A percentile compares a stretch with the other conserved stretches of the same genome.
Evolutionary conservation across 164 flowering plant species (phyloP).

Genomic region (Kalanchoe fedtschenkoi): DNA sequence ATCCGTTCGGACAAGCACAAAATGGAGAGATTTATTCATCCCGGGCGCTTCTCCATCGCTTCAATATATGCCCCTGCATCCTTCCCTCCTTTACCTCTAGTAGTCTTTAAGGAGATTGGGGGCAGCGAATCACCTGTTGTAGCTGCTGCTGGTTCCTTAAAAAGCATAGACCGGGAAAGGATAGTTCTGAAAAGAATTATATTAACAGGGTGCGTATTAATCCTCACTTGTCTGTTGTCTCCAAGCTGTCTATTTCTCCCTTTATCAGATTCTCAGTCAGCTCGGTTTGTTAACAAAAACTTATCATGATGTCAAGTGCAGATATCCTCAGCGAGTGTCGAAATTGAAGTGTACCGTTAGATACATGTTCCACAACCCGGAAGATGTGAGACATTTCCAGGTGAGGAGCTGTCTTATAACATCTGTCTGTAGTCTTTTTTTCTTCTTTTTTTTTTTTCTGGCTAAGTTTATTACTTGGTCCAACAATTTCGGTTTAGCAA

Average conservation of each 20-base stretch:
- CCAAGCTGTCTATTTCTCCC: no score
- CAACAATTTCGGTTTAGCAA: neutral
- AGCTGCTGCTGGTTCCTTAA: slow-evolving; percentile 88
- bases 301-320: slow-evolving; percentile 26
- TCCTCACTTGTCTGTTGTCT: neutral
- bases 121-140: slow-evolving; percentile 39
- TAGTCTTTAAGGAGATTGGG: slow-evolving; percentile 46
- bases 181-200: slow-evolving; percentile 79
- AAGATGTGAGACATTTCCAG: slow-evolving; percentile 96
- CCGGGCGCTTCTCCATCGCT: slow-evolving; percentile 82
- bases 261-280: no score
- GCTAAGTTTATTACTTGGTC: no score
- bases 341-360: slow-evolving; percentile 77
- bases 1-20: slow-evolving; percentile 77
- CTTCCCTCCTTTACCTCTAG: slow-evolving; percentile 74
- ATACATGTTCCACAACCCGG: slow-evolving; percentile 92
- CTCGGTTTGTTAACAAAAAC: neutral
- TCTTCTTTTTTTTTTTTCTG: no score
- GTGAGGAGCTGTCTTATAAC: slow-evolving; percentile 28
- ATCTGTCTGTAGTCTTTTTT: neutral
- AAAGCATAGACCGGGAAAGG: slow-evolving; percentile 70
- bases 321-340: slow-evolving; percentile 91
- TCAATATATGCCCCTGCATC: slow-evolving; percentile 87
- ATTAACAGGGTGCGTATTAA: slow-evolving; percentile 62
- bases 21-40: slow-evolving; percentile 94